Evolutionary conservation across 1,139 yeast species (phyloP), one percentile per base, ranked within the genome.

Genomic region (Yamadazyma dendronema): DNA sequence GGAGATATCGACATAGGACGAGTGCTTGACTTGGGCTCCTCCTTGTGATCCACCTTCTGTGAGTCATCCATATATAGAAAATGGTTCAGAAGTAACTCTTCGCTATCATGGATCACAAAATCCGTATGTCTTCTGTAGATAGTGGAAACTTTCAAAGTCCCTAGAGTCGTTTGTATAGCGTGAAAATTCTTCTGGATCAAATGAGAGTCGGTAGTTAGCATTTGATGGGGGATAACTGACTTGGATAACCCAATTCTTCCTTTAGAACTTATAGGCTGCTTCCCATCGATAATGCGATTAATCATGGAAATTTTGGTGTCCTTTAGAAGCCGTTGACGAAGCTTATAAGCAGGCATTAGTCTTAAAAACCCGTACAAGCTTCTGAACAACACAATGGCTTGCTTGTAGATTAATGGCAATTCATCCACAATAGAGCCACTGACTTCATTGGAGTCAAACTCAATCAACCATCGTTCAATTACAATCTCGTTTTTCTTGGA

Each of bases 401-500:
- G 85, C 53, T 85, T 86, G 64, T 87, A 86, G 12, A 85, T 75
- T 19, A 72, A 60, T 0, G 94, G 88, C 17, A 84, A 66, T 41
- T 84, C 90, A 36, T 64, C 73, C 3, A 57, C 48, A 1, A 56
- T 44, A 9, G 57, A 50, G 11, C 64, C 66, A 13, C 60, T 48
- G 7, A 57, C 56, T 17, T 50, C 59, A 37, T 42, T 53, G 34
- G 56, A 56, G 49, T 83, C 90, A 45, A 89, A 77, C 57, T 89
- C 96, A 27, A 92, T 66, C 17, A 88, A 67, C 98, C 98, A 92
- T 41, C 98, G 71, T 56, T 92, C 98, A 40, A 92, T 63, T 2
- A 92, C 96, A 13, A 92, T 77, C 58, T 90, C 97, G 11, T 79
- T 68, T 50, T 82, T 83, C 53, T 74, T 79, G 13, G 57, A 52